Percentiles rank a stretch among this genome's conserved stretches.
Evolutionary conservation across 2,329 filamentous ascomycete species (phyloP).

Genomic region (Colletotrichum noveboracense): DNA sequence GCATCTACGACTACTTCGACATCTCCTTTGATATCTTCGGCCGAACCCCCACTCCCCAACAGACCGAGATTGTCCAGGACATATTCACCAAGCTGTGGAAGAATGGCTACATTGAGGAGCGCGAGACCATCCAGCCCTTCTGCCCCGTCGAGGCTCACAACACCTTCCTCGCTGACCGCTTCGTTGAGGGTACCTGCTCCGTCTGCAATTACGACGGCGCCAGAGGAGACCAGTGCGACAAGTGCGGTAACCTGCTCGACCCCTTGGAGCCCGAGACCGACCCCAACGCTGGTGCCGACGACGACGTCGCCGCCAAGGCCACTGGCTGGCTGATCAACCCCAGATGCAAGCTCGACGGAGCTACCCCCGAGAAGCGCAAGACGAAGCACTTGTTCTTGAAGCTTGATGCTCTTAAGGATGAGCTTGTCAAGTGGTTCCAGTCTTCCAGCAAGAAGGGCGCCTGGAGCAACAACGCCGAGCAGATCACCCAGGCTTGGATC

Average conservation of each 20-base stretch:
- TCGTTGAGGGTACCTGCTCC: constrained; percentile 80
- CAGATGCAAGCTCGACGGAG: constrained; percentile 88
- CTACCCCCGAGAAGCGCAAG: constrained; percentile 77
- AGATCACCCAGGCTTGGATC: constrained; percentile 82
- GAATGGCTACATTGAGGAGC: constrained; percentile 87
- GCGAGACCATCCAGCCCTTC: constrained; percentile 87
- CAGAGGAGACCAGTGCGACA: constrained; percentile 70
- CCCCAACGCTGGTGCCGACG: constrained; percentile 29
- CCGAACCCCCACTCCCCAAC: constrained; percentile 85
- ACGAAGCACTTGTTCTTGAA: constrained; percentile 93
- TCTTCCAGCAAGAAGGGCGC: constrained; percentile 74
- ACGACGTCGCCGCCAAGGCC: constrained; percentile 35
- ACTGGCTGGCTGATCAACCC: constrained; percentile 74
- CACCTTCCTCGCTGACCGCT: constrained; percentile 84
- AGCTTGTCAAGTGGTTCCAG: constrained; percentile 79
- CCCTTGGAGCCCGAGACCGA: constrained; percentile 63
- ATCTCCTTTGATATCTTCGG: constrained; percentile 96
- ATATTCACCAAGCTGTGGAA: constrained; percentile 89
- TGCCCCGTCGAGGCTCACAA: constrained; percentile 72
- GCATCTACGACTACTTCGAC: constrained; percentile 95
- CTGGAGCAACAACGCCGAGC: constrained; percentile 77
- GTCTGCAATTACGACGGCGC: constrained; percentile 76
- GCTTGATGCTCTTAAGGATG: constrained; percentile 80
- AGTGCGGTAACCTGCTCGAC: constrained; percentile 75
- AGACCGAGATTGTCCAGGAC: constrained; percentile 91